Conservation (phyloP, 805 yeast genomes). For the Torulaspora indica region DNA sequence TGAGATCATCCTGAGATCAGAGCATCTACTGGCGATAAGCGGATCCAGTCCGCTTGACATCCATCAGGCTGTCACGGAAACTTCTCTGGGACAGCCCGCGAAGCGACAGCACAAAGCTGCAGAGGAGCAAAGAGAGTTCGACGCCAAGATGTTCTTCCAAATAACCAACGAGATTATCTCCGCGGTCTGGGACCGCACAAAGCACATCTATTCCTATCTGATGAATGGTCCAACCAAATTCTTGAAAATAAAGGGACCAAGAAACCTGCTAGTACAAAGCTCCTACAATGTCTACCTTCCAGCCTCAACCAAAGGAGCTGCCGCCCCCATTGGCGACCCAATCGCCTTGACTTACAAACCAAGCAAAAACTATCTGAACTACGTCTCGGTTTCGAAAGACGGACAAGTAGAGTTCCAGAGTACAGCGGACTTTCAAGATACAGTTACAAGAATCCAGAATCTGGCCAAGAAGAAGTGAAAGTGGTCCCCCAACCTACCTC, state of each 20-base stretch:
- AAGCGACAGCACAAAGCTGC: conserved; percentile 1
- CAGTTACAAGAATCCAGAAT: conserved; percentile 6
- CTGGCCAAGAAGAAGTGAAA: conserved; percentile 6
- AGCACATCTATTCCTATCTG: conserved; percentile 10
- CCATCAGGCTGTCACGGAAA: conserved; percentile 20
- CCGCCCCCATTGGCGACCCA: conserved; percentile 5
- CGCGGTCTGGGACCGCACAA: conserved; percentile 14
- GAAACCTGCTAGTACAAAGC: conserved; percentile 34
- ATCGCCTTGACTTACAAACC: conserved; percentile 8
- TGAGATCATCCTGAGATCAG: conserved; percentile 29
- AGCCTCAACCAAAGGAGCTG: conserved; percentile 9
- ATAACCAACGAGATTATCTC: conserved; percentile 10
- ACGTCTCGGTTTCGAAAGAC: conserved; percentile 23
- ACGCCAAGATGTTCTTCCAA: conserved; percentile 15
- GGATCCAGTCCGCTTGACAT: conserved; percentile 33
- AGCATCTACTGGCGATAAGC: conserved; percentile 31
- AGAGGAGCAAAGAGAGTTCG: conserved; percentile 16
- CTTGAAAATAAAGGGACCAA: conserved; percentile 34
- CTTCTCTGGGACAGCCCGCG: conserved; percentile 4
- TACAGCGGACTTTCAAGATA: conserved; percentile 19
- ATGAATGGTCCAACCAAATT: conserved; percentile 26
- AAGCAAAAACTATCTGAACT: conserved; percentile 21
- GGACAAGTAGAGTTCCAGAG: conserved; percentile 24
- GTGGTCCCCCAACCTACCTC: too few relatives aligned
- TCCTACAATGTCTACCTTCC: conserved; percentile 22